Evolutionary conservation across 495 filamentous ascomycete genomes (phyloP).

Genomic region (Cercophora samala): DNA sequence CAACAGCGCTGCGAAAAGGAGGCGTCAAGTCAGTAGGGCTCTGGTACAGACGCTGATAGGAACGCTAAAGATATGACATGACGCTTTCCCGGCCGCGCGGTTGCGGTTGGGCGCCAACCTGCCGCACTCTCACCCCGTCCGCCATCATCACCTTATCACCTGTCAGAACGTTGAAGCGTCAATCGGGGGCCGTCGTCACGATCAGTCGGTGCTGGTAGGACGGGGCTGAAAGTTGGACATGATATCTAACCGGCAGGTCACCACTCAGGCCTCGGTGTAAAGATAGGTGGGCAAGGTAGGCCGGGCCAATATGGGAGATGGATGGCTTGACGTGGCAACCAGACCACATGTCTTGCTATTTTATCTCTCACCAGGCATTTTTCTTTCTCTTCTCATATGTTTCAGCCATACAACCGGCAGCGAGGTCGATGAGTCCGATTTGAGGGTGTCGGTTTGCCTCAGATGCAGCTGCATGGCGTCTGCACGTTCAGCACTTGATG

Average conservation of each 20-base stretch:
- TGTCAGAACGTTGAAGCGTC: neutral
- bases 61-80: neutral
- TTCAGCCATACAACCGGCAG: neutral
- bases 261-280: neutral
- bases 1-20: neutral
- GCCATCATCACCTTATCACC: neutral
- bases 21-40: neutral
- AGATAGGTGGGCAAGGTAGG: neutral
- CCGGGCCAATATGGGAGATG: neutral
- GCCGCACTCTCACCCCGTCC: neutral
- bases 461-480: neutral
- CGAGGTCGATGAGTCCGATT: neutral
- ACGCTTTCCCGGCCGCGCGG: neutral
- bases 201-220: neutral
- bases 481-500: neutral
- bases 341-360: neutral
- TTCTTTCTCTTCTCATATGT: neutral
- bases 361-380: neutral
- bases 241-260: neutral
- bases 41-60: neutral
- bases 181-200: neutral
- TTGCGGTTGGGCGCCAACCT: constrained; percentile 9
- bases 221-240: neutral
- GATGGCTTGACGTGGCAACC: neutral
- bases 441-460: neutral